Base-by-base conservation (phyloP, 805 yeast species). In the Saturnispora zaruensis region DNA sequence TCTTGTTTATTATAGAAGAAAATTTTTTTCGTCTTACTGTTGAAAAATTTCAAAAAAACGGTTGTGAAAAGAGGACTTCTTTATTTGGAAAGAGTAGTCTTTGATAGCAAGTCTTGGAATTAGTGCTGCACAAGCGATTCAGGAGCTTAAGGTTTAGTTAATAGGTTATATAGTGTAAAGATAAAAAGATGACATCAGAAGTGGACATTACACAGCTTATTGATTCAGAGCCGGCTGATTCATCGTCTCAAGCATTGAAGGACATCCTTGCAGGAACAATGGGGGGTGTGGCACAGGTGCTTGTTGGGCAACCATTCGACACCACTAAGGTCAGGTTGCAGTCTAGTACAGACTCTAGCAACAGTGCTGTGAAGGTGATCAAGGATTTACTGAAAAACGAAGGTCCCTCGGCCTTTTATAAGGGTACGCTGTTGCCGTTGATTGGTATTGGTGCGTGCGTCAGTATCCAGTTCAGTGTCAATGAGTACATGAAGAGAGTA, bases 391-490 rank as follows among this genome's bases (percentile, higher is more conserved):
- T 91, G 36, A 72, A 74, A 38, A 81, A 85, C 51, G 99, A 93
- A 67, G 99, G 99, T 2, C 76, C 82, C 6, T 51, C 70, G 34
- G 99, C 95, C 0, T 87, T 93, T 61, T 93, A 93, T 66, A 82
- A 95, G 66, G 99, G 99, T 33, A 89, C 96, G 1, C 61, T 89
- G 58, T 90, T 97, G 1, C 99, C 99, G 20, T 73, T 93, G 58
- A 66, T 91, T 33, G 99, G 99, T 11, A 87, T 91, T n/a, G 99
- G 99, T 46, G 96, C 96, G 0, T 90, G 97, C 73, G 97, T 93
- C 11, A 87, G 96, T 7, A 86, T 91, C 38, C 99, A 93, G 67
- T 93, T 93, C 63, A 93, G 96, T 43, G 95, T 88, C 34, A 90
- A 90, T 62, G 98, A 93, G 66, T 84, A 76, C 61, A 88, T 91